phyloP scores from a whole-genome alignment of 2,329 filamentous ascomycete species.

The Colletotrichum filicis region DNA sequence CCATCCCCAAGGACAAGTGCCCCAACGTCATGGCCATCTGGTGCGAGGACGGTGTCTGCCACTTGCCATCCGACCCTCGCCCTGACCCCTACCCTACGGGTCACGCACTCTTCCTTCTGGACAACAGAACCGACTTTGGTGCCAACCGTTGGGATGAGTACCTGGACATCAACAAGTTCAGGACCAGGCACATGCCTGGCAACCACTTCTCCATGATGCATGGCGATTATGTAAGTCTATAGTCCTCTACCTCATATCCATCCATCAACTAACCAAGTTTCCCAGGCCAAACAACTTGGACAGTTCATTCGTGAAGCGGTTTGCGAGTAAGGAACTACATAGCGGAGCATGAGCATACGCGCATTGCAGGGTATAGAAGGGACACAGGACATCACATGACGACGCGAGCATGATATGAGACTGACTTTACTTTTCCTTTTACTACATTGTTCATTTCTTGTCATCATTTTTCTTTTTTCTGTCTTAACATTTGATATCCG shows the following conservation, averaged over 20 bases:
- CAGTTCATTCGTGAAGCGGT: conserved; percentile 49
- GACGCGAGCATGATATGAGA: conserved; percentile 30
- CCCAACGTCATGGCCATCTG: conserved; percentile 75
- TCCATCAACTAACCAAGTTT: conserved; percentile 33
- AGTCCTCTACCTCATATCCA: background rate
- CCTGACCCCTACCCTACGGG: conserved; percentile 69
- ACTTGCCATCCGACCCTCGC: conserved; percentile 71
- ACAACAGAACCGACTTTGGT: conserved; percentile 78
- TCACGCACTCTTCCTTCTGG: conserved; percentile 76
- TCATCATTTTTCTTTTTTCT: conserved; percentile 24
- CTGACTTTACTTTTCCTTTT: conserved; percentile 11
- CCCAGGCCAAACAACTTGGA: conserved; percentile 49
- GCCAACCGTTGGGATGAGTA: conserved; percentile 78
- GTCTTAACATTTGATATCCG: conserved; percentile 35
- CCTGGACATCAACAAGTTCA: conserved; percentile 69
- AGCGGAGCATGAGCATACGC: conserved; percentile 23
- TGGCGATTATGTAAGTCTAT: conserved; percentile 54
- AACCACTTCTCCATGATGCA: conserved; percentile 86
- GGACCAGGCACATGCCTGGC: conserved; percentile 74
- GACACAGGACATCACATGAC: conserved; percentile 32
- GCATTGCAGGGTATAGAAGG: conserved; percentile 33
- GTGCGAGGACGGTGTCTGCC: conserved; percentile 80
- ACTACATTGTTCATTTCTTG: conserved; percentile 20
- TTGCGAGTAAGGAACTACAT: conserved; percentile 33
- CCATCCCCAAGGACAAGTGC: conserved; percentile 67